Percentiles rank a stretch among this genome's conserved stretches.
Evolutionary conservation across 192 early-diverging fungal genomes (phyloP).

Genomic region (Coemansia sp.): DNA sequence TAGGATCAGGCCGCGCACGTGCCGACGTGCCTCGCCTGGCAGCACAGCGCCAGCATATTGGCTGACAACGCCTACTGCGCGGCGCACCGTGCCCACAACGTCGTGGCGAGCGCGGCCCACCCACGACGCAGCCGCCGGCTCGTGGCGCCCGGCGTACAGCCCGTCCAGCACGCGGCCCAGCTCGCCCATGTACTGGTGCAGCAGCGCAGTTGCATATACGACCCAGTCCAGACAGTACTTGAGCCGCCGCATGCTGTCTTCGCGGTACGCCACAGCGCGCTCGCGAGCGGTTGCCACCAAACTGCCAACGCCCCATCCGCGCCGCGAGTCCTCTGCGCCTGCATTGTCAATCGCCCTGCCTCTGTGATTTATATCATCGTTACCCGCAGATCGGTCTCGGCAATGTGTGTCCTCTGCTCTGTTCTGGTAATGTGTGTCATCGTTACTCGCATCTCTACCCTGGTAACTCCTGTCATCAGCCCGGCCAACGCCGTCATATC

Average conservation of each 20-base stretch:
- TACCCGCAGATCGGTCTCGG: no score
- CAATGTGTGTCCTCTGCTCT: no score
- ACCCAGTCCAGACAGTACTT: conserved; percentile 90
- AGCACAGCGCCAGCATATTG: conserved; percentile 83
- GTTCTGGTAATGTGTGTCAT: no score
- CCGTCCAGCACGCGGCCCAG: conserved; percentile 58
- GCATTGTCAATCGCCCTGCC: no score
- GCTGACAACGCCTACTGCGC: conserved; percentile 84
- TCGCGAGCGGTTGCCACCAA: conserved; percentile 40
- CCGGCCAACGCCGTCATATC: no score
- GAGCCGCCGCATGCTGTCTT: conserved; percentile 84
- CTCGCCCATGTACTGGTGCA: conserved; percentile 65
- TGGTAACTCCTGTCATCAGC: no score
- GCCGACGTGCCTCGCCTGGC: conserved; percentile 75
- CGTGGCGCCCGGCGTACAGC: conserved; percentile 13
- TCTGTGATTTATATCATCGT: no score
- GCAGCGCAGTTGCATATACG: conserved; percentile 76
- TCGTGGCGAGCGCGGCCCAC: conserved; percentile 72
- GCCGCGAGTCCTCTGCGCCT: not conserved
- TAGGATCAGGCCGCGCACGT: conserved; percentile 82
- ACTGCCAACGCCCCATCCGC: conserved; percentile 28
- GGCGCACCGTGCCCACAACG: conserved; percentile 77
- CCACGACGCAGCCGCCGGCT: conserved; percentile 32
- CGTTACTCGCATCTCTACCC: no score
- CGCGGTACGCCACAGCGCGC: conserved; percentile 76